Evolutionary conservation across 306 rosid genomes (phyloP).

Genomic region (Glycyrrhiza uralensis): DNA sequence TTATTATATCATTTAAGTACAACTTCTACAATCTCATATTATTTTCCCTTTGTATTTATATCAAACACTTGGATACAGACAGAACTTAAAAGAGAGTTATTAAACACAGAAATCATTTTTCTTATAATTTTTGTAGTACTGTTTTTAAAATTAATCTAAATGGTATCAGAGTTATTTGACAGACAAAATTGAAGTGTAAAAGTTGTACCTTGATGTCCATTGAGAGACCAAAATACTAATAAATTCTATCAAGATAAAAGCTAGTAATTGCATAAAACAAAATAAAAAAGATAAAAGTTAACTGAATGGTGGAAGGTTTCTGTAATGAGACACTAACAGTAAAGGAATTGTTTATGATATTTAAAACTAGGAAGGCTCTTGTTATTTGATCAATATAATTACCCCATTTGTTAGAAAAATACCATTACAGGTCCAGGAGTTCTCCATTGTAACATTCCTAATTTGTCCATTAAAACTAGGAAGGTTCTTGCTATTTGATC

Average conservation of each 20-base stretch:
- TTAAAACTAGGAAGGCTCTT: neutral
- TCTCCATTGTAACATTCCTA: conserved; percentile 13
- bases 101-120: neutral
- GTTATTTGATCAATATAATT: neutral
- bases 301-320: neutral
- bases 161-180: neutral
- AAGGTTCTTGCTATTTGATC: too few species aligned
- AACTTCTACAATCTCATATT: neutral
- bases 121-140: neutral
- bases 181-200: neutral
- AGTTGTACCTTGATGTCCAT: neutral
- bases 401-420: neutral
- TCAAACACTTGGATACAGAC: neutral
- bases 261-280: neutral
- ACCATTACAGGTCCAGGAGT: neutral
- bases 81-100: too few species aligned
- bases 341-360: neutral
- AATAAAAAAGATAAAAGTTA: neutral
- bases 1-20: neutral
- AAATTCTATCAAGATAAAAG: neutral
- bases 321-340: neutral
- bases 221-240: neutral
- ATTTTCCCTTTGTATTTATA: neutral
- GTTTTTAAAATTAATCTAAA: neutral
- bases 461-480: too few species aligned